Conservation (phyloP, 164 flowering plant genomes). For the Vitis labrusca region DNA sequence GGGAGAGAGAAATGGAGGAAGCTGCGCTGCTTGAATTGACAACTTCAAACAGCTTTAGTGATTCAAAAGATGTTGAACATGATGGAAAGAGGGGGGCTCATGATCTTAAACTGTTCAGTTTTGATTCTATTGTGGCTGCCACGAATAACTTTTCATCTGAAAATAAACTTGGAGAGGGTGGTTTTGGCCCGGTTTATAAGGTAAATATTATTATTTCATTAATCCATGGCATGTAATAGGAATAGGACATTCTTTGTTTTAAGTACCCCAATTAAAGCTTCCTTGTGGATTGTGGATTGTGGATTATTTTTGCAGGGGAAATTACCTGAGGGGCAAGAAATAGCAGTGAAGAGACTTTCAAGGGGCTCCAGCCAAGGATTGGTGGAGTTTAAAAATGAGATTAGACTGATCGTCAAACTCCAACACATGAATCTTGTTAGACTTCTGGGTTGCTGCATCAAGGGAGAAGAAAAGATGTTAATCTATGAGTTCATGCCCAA, state of each 20-base stretch:
- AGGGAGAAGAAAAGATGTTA: neutral
- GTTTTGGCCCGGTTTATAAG: neutral
- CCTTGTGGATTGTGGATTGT: no score
- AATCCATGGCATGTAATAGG: no score
- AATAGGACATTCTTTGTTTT: no score
- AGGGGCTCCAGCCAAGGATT: neutral
- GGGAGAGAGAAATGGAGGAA: no score
- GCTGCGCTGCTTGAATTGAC: no score
- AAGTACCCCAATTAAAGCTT: no score
- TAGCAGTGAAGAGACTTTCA: neutral
- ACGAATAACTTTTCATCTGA: neutral
- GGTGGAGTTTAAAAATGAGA: neutral
- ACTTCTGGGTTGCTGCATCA: neutral
- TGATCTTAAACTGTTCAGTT: no score
- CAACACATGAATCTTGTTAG: constrained; percentile 1
- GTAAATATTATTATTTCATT: neutral
- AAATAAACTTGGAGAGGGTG: constrained; percentile 5
- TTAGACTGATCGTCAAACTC: neutral
- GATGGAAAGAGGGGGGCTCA: no score
- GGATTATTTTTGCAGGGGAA: neutral
- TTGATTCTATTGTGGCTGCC: neutral
- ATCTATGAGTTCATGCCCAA: constrained; percentile 2
- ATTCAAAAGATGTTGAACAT: no score
- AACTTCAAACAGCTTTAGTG: no score
- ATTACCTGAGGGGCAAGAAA: neutral